phyloP scores from a whole-genome alignment of 768 basidiomycete species.

The Lepiota subincarnata region DNA sequence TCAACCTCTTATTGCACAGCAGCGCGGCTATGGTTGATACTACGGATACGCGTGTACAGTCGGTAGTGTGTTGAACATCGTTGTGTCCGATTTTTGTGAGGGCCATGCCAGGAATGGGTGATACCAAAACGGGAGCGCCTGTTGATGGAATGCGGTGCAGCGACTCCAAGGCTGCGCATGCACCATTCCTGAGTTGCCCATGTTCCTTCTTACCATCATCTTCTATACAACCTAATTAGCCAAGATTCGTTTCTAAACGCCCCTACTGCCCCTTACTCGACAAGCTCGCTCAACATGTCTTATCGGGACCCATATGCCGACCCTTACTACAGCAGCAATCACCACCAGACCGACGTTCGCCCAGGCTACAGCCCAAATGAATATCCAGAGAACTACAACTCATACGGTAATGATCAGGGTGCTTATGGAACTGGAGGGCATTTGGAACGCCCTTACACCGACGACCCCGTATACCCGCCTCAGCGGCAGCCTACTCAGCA shows the following conservation, averaged over 20 bases:
- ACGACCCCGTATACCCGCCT: slow-evolving; percentile 10
- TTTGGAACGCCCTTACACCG: neutral
- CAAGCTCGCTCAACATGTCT: slow-evolving; percentile 34
- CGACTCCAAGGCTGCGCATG: no score
- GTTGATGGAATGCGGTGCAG: no score
- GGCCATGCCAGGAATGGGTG: neutral
- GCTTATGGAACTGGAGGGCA: slow-evolving; percentile 21
- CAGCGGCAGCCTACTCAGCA: slow-evolving; percentile 11
- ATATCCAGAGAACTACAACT: slow-evolving; percentile 32
- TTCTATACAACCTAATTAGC: neutral
- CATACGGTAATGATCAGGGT: slow-evolving; percentile 53
- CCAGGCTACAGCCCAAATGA: slow-evolving; percentile 13
- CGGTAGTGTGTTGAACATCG: neutral
- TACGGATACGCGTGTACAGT: neutral
- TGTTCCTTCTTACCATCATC: neutral
- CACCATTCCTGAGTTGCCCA: no score
- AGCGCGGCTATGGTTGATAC: neutral
- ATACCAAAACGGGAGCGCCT: no score
- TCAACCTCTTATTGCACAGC: no score
- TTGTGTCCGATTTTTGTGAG: neutral
- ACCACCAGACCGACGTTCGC: slow-evolving; percentile 20
- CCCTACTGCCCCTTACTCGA: neutral
- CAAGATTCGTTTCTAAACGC: neutral
- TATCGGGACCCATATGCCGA: slow-evolving; percentile 54
- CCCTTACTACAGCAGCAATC: slow-evolving; percentile 21